Percentiles rank a stretch among this genome's conserved stretches.
Conservation (phyloP, 805 yeast species). For the Ogataea trehalophila region DNA sequence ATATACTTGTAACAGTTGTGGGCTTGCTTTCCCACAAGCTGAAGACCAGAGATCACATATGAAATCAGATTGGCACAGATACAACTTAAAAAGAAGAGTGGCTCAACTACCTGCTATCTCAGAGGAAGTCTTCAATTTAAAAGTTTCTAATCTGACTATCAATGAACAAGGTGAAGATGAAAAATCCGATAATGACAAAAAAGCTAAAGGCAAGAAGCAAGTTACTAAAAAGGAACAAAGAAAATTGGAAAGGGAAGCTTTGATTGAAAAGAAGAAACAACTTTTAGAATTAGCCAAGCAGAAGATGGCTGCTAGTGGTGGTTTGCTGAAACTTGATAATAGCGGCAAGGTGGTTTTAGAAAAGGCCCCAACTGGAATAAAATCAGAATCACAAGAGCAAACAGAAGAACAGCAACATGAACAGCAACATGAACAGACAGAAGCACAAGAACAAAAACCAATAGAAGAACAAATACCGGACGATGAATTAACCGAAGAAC, state of each 20-base stretch:
- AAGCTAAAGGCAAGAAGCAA: slow-evolving; percentile 20
- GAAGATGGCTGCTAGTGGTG: slow-evolving; percentile 33
- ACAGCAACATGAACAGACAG: slow-evolving; percentile 1
- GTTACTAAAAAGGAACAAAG: slow-evolving; percentile 47
- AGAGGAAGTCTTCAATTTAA: slow-evolving; percentile 25
- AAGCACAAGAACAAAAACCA: slow-evolving; percentile 12
- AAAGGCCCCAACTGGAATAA: slow-evolving; percentile 15
- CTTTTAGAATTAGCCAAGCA: slow-evolving; percentile 43
- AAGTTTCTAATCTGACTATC: slow-evolving; percentile 19
- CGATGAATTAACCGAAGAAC: slow-evolving; percentile 35
- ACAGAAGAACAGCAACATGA: too few relatives aligned
- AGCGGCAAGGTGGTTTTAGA: slow-evolving; percentile 21
- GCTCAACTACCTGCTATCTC: slow-evolving; percentile 70
- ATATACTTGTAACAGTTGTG: slow-evolving; percentile 83
- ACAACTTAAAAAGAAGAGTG: slow-evolving; percentile 89
- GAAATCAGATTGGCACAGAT: slow-evolving; percentile 98
- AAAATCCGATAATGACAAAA: slow-evolving; percentile 17
- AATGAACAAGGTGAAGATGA: slow-evolving; percentile 24
- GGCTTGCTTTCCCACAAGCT: slow-evolving; percentile 72
- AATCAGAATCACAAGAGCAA: not conserved
- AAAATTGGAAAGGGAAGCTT: slow-evolving; percentile 44
- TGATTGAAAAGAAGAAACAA: slow-evolving; percentile 43
- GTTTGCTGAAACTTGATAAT: slow-evolving; percentile 16
- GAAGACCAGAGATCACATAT: slow-evolving; percentile 86
- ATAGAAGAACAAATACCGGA: slow-evolving; percentile 6